Conservation (phyloP, 176 grass and related monocot genomes). For the Cocos nucifera region DNA sequence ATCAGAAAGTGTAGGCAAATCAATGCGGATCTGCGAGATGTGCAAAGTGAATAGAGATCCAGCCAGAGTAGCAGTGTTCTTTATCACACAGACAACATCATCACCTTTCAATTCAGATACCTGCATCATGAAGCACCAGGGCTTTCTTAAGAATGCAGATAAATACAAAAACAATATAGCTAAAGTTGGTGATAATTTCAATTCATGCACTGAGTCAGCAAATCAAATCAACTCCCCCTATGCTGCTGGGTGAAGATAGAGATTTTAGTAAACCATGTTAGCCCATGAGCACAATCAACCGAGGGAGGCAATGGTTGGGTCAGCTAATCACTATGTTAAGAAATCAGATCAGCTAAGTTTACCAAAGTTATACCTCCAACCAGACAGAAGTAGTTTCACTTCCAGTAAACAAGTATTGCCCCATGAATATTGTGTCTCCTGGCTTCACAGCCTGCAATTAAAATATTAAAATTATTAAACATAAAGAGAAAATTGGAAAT, state of each 20-base stretch:
- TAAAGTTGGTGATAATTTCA: too few species aligned
- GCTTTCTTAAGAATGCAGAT: too few species aligned
- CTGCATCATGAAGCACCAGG: too few species aligned
- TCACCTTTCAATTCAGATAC: constrained; percentile 68
- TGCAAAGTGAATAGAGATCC: constrained; percentile 92
- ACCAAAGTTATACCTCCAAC: constrained; percentile 51
- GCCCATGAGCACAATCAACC: too few species aligned
- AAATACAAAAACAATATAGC: too few species aligned
- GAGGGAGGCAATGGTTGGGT: too few species aligned
- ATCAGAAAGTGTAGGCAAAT: constrained; percentile 82
- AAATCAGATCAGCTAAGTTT: not conserved
- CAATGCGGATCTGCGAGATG: constrained; percentile 84
- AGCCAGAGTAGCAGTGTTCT: constrained; percentile 80
- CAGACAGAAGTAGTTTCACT: constrained; percentile 98
- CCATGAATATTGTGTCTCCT: constrained; percentile 90
- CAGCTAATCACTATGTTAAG: too few species aligned
- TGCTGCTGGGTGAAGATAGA: too few species aligned
- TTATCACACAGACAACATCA: constrained; percentile 81
- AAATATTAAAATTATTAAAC: not conserved
- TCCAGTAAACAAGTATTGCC: constrained; percentile 98
- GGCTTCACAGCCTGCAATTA: constrained; percentile 63
- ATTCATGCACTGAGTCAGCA: too few species aligned
- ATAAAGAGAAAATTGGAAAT: too few species aligned
- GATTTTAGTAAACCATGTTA: too few species aligned
- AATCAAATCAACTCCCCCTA: too few species aligned